Base-by-base conservation (phyloP, 148 eudicot genomes). In the Vaccinium darrowii region DNA sequence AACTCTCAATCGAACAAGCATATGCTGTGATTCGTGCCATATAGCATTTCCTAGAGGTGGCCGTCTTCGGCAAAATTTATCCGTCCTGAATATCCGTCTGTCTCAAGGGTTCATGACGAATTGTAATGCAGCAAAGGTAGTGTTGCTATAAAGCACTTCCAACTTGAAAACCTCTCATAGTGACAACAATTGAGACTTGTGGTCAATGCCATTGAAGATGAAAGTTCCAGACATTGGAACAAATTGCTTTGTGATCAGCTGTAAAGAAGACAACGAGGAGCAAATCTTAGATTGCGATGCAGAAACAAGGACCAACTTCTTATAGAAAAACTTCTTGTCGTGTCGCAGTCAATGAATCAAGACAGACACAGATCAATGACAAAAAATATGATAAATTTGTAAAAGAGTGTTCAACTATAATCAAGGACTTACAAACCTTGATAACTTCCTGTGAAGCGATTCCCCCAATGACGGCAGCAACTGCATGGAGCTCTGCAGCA, bases 391-490 rank as follows among this genome's bases (percentile, higher is more conserved):
- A 12, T 0, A 53, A 23, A 21, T 81, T 47, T 65, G 84, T 43
- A 23, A 14, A 79, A 33, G n/a, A 21, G 30, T 14, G n/a, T 47
- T 43, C 12, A 39, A 52, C 33, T 25, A 27, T 21, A 7, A 33
- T n/a, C 13, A 21, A 65, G 21, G 49, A 43, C 18, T 85, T 7
- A 75, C 82, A 47, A 84, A 96, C 99, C 97, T 96, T 96, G 67
- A 96, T 96, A 65, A 92, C 94, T 91, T 96, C 99, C 85, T 96
- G 99, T 30, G 99, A 94, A 51, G 99, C 97, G 74, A 96, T 90
- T 56, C 99, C 99, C 2, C 98, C 99, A 73, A 96, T 85, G 78
- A 91, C 91, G 78, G 99, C 95, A 86, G 98, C 97, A 86, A 96
- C 98, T 5, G 92, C 95, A 83, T 94, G 99, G 56, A 96, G 94